Evolutionary conservation across 352 stramenopile species (phyloP), one percentile per base, ranked within the genome.

Genomic region (Achlya hypogyna): DNA sequence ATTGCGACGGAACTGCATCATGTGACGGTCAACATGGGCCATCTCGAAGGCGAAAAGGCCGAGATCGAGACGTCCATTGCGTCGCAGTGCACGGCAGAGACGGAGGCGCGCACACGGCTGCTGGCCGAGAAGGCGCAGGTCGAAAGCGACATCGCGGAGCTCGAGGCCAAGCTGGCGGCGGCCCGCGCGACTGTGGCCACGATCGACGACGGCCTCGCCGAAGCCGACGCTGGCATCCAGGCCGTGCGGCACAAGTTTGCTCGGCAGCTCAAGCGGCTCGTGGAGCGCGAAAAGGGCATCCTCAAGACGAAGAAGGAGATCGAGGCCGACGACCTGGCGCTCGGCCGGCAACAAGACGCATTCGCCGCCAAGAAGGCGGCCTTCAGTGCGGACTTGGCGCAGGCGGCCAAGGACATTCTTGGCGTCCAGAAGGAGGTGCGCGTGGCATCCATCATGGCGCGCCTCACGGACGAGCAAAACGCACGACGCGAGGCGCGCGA

Each of bases 41-140:
- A 90, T 53, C 69, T 94, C 14, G 72, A 72, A 12, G 75, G 75
- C 22, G 83, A 94, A 63, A 89, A 91, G 56, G 69, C 71, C 0
- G 83, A 92, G 69, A 92, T 93, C 45, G 83, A 93, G 62, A 53
- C 70, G 5, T 91, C 83, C 4, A 91, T 93, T 32, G 84, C 86
- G 51, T 79, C 79, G 23, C 82, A 92, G 40, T 93, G 85, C 67
- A 81, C 79, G 40, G 71, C 76, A 25, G 85, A 92, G 54, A 78
- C 88, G 27, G 72, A 70, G 28, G 51, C 83, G 29, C 81, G 80
- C 16, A 71, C 75, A 8, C 71, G 79, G 35, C 63, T 93, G 5
- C 68, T 82, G 6, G 72, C 83, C 16, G 83, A 92, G 53, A 82
- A 86, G 43, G 43, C 74, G 20, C 70, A 69, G 0, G 82, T 92